These are phyloP conservation scores for Aschersonia sp. DNA, from an alignment of 2,329 filamentous ascomycete species.

Conservation along the genomic window DNA sequence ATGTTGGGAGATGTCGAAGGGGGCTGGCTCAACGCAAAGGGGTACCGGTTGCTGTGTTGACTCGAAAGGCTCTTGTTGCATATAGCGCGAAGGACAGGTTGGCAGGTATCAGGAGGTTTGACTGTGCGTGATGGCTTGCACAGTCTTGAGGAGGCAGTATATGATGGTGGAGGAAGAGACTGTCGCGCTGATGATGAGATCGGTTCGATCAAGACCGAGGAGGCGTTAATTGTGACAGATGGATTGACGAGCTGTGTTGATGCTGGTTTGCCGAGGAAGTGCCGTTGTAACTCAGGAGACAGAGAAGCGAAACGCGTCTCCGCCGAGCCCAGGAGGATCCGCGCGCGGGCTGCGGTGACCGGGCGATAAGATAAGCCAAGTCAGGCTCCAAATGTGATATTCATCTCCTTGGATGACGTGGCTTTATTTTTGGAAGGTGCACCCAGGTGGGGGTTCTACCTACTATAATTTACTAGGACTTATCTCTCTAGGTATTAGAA, in stretches of 20 bases:
- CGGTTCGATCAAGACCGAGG: background rate
- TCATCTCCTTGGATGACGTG: no score
- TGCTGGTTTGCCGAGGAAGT: background rate
- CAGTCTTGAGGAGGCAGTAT: conserved; percentile 23
- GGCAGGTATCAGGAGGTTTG: conserved; percentile 14
- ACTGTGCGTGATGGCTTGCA: conserved; percentile 39
- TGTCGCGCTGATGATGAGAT: background rate
- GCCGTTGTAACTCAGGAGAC: no score
- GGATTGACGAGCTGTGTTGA: background rate
- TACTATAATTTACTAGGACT: no score
- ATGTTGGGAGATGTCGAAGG: conserved; percentile 34
- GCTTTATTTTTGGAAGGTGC: no score
- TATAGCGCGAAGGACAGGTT: conserved; percentile 37
- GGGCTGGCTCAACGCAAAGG: conserved; percentile 18
- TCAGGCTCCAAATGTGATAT: no score
- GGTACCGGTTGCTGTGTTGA: conserved; percentile 27
- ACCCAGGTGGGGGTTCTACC: no score
- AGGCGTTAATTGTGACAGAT: background rate
- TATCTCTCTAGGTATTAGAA: no score
- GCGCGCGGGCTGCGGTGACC: no score
- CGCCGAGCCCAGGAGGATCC: no score
- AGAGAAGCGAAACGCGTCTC: no score
- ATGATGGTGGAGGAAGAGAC: background rate
- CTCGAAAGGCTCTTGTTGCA: conserved; percentile 44
- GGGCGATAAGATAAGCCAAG: no score